A percentile compares a stretch with the other conserved stretches of the same genome.
Evolutionary conservation across 129 eudicot genomes (phyloP).

Genomic region (Mikania micrantha): DNA sequence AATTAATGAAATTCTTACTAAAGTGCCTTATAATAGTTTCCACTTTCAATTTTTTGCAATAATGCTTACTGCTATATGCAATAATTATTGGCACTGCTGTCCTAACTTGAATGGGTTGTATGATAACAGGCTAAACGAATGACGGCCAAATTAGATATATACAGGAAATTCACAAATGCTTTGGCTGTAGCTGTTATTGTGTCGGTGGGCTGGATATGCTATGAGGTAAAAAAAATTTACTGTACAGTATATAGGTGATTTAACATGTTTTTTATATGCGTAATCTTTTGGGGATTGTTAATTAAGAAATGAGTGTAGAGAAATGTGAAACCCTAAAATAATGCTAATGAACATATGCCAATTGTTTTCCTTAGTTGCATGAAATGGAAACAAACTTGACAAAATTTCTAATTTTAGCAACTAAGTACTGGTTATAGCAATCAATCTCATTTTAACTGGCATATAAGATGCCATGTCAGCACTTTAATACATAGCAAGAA

Average conservation of each 20-base stretch:
- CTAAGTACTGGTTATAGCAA: not conserved
- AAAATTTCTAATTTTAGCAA: not conserved
- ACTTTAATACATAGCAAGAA: too few species aligned
- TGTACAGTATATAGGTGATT: not conserved
- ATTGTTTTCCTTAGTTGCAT: not conserved
- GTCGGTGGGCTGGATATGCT: slow-evolving; percentile 96
- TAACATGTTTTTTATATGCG: slow-evolving; percentile 7
- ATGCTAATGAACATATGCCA: not conserved
- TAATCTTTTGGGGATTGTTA: not conserved
- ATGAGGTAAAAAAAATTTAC: slow-evolving; percentile 60
- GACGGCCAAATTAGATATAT: slow-evolving; percentile 87
- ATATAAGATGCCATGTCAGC: too few species aligned
- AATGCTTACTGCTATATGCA: not conserved
- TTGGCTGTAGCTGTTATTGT: slow-evolving; percentile 91
- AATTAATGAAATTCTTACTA: not conserved
- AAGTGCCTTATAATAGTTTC: not conserved
- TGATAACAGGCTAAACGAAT: slow-evolving; percentile 78
- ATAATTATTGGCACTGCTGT: not conserved
- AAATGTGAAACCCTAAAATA: not conserved
- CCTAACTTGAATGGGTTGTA: slow-evolving; percentile 10
- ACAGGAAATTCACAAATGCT: slow-evolving; percentile 97
- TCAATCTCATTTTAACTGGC: not conserved
- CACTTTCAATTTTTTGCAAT: not conserved
- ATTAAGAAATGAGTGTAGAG: not conserved
- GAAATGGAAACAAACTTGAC: not conserved